Evolutionary conservation across 371 early-diverging fungal genomes (phyloP).

Genomic region (Neoconidiobolus thromboides): DNA sequence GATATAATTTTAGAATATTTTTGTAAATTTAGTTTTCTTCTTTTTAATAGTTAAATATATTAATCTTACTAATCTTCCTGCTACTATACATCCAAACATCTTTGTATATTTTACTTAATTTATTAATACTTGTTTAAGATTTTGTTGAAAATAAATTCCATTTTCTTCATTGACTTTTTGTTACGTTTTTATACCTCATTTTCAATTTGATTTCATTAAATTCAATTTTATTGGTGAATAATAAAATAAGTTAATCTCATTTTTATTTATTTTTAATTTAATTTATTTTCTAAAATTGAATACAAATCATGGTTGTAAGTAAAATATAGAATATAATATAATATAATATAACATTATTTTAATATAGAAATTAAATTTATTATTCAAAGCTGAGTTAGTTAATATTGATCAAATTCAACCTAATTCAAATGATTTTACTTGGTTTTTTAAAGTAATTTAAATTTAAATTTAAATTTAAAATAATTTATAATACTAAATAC

Average conservation of each 20-base stretch:
- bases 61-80: constrained; percentile 49
- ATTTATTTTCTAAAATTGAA: too few species aligned
- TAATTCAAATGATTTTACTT: constrained; percentile 28
- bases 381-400: constrained; percentile 54
- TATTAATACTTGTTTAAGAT: too few species aligned
- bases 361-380: constrained; percentile 2
- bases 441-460: constrained; percentile 34
- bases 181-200: too few species aligned
- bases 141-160: too few species aligned
- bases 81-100: constrained; percentile 82
- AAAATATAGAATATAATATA: too few species aligned
- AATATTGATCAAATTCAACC: constrained; percentile 59
- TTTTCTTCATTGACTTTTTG: too few species aligned
- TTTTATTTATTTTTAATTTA: too few species aligned
- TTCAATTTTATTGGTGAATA: too few species aligned
- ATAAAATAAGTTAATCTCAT: too few species aligned
- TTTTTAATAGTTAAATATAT: neutral
- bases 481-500: neutral
- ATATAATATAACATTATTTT: too few species aligned
- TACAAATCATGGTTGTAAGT: too few species aligned
- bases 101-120: neutral
- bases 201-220: too few species aligned
- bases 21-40: neutral
- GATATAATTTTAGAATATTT: neutral
- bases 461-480: neutral